Evolutionary conservation across 352 stramenopile species (phyloP), one percentile per base, ranked within the genome.

Genomic region (Phytophthora colocasiae): DNA sequence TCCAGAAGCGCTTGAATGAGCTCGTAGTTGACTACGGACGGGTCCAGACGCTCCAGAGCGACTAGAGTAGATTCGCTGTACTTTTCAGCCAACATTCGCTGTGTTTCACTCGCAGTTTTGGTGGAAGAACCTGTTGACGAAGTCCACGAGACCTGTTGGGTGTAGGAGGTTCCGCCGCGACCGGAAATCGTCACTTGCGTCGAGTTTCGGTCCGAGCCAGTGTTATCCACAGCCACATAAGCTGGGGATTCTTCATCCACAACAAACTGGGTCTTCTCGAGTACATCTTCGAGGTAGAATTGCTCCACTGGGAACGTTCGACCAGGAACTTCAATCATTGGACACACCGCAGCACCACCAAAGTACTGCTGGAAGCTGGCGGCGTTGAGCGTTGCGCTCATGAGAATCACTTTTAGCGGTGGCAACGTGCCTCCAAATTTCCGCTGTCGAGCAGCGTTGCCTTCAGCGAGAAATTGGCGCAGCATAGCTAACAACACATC

Each of bases 301-400:
- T 99, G 95, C 40, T 97, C 50, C 3, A 99, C 97, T n/a, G 97
- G 96, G 69, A 98, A 98, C 6, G 97, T 98, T 4, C 96, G 90
- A 3, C 97, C 97, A 32, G 96, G 97, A 43, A 99, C 95, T 7
- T 80, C 73, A 31, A 98, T 73, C 70, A 95, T 93, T 3, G 91
- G 93, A 49, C 90, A 97, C 22, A 78, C 70, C 0, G 77, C 63
- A 2, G 75, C 98, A 36, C 89, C 84, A 8, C 85, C 81, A 81
- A 98, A 99, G 59, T 99, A 99, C 17, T 85, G 65, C 58, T 97
- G 96, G 72, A 99, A 99, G 38, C 90, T 93, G 12, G 91, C 83
- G 4, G 97, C 93, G 63, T 99, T 98, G 6, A 99, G 74, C 4
- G 95, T 99, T 14, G 95, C 97, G 49, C 91, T 98, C 97, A 99